phyloP scores from a whole-genome alignment of 2,329 filamentous ascomycete species.

The Albifimbria verrucaria region DNA sequence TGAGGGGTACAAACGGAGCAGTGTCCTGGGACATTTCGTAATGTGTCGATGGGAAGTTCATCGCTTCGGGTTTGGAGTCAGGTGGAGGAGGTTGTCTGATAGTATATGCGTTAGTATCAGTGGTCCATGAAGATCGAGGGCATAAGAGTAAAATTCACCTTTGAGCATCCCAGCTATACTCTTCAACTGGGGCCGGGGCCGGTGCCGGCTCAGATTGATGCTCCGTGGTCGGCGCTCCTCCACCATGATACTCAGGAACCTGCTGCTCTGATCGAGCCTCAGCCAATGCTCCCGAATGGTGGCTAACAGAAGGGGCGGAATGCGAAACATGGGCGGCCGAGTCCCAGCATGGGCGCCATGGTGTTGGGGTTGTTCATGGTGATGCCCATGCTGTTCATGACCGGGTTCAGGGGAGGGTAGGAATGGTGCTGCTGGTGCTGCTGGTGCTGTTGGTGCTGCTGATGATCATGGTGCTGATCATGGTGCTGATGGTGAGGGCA shows the following conservation, averaged over 20 bases:
- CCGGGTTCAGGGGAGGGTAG: slow-evolving; percentile 9
- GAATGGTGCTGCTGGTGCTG: slow-evolving; percentile 16
- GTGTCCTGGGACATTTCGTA: slow-evolving; percentile 82
- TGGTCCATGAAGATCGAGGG: neutral
- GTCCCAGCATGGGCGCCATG: slow-evolving; percentile 15
- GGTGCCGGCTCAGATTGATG: slow-evolving; percentile 16
- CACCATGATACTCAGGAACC: slow-evolving; percentile 11
- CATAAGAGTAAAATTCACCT: slow-evolving; percentile 32
- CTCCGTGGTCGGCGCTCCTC: slow-evolving; percentile 13
- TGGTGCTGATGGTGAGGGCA: slow-evolving; percentile 5
- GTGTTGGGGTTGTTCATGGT: slow-evolving; percentile 14
- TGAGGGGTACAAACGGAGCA: slow-evolving; percentile 73
- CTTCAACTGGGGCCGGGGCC: slow-evolving; percentile 15
- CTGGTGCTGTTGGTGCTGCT: slow-evolving; percentile 15
- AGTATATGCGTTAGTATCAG: neutral
- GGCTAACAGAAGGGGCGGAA: slow-evolving; percentile 25
- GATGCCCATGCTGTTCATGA: slow-evolving; percentile 12
- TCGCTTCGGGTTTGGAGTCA: slow-evolving; percentile 77
- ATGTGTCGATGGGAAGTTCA: slow-evolving; percentile 72
- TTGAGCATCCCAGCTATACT: slow-evolving; percentile 52
- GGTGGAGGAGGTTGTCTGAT: slow-evolving; percentile 58
- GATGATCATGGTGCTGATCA: slow-evolving; percentile 15
- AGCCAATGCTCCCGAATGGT: slow-evolving; percentile 46
- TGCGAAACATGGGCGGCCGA: slow-evolving; percentile 13
- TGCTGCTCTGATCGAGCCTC: slow-evolving; percentile 40